Evolutionary conservation across 2,329 filamentous ascomycete genomes (phyloP).

Genomic region (Proliferodiscus dingleyae): DNA sequence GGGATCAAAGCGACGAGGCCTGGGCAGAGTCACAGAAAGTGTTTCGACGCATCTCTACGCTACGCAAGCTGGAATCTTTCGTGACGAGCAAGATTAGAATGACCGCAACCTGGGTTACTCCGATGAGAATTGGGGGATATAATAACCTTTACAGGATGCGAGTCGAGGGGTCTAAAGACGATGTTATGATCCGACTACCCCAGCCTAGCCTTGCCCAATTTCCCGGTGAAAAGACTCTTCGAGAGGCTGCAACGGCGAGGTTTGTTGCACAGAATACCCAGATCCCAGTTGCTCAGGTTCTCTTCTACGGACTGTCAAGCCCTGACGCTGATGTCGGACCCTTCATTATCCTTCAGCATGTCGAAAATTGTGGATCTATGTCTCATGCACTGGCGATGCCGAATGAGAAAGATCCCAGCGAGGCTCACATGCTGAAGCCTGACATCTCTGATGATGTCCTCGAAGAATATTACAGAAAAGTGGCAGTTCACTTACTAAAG

Average conservation of each 20-base stretch:
- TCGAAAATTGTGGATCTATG: constrained; percentile 2
- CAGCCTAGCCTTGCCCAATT: constrained; percentile 1
- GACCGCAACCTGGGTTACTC: constrained; percentile 5
- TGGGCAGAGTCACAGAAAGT: constrained; percentile 1
- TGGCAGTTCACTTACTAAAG: constrained; percentile 3
- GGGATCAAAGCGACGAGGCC: constrained; percentile 5
- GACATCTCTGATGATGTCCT: constrained; percentile 1
- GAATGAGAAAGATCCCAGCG: constrained; percentile 28
- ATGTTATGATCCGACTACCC: constrained; percentile 5
- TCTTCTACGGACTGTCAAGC: constrained; percentile 3
- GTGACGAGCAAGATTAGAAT: constrained; percentile 4
- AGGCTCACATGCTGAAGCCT: constrained; percentile 27
- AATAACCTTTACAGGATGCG: constrained; percentile 8
- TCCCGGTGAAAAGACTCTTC: constrained; percentile 7
- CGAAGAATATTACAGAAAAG: background rate
- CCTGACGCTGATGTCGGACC: constrained; percentile 2
- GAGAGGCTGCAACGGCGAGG: constrained; percentile 6
- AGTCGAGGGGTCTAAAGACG: constrained; percentile 1
- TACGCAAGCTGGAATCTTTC: background rate
- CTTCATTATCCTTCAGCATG: constrained; percentile 7
- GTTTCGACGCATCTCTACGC: background rate
- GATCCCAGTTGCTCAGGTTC: background rate
- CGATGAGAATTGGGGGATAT: constrained; percentile 4
- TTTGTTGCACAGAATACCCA: constrained; percentile 2
- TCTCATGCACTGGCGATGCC: constrained; percentile 3